Base-by-base conservation (phyloP, 345 rosid genomes). In the Arabis alpina region DNA sequence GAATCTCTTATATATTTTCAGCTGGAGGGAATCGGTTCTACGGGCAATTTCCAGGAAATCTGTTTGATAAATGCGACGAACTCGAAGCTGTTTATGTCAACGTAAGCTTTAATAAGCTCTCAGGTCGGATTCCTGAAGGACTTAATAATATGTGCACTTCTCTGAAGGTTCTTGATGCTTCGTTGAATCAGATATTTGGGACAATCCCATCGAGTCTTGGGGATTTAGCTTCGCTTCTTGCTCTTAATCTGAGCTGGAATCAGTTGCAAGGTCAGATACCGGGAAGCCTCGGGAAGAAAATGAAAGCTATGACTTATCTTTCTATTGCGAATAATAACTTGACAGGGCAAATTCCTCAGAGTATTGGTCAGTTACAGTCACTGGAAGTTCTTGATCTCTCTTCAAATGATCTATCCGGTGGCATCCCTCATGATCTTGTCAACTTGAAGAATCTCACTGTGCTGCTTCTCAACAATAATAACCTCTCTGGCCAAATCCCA, bases 171-270 rank as follows among this genome's bases (percentile, higher is more conserved):
- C 80, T 86, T 36, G 87, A 82, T 78, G 79, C 55, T 27, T 83
- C 90, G 11, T n/a, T 58, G 66, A 86, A 86, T 80, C 83, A 80
- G 77, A 82, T 86, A 37, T 53, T 9, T 8, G 88, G 90, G 30
- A 2, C 61, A 27, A 64, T 83, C 11, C 88, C 90, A 10, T 67
- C 84, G 14, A 72, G 76, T 48, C 34, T 86, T 1, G 80, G 81
- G 4, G 71, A 78, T 47, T 60, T 83, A 64, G 60, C 41, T 39
- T 82, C 85, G 2, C 86, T 86, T 28, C 78, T 82, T 54, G 77
- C 80, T 40, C 83, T 86, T 42, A 81, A 86, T 59, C 68, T 83
- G 54, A 86, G 88, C 69, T 68, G 77, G 76, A 86, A 86, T 70
- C 79, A 74, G 68, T 76, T 86, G 72, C 79, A 78, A 45, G 86